Evolutionary conservation across 2,329 filamentous ascomycete genomes (phyloP).

Genomic region (Dichotomopilus funicola): DNA sequence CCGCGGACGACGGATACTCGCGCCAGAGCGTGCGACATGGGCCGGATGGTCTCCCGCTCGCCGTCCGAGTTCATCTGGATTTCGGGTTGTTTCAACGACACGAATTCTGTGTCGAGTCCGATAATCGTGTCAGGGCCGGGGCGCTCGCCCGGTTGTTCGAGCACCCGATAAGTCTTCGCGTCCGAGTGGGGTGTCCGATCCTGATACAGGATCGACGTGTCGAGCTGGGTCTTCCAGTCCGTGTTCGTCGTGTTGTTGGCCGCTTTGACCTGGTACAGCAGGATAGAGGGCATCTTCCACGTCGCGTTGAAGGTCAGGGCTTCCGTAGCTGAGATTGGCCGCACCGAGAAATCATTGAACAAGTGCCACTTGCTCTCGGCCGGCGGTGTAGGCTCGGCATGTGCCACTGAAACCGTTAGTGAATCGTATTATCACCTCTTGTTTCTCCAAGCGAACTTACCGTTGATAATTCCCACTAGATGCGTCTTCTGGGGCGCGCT

Average conservation of each 20-base stretch:
- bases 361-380: constrained; percentile 78
- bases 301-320: constrained; percentile 81
- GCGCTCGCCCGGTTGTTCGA: constrained; percentile 54
- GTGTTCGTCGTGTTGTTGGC: constrained; percentile 78
- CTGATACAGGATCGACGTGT: constrained; percentile 77
- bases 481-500: constrained; percentile 82
- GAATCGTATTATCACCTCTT: background rate
- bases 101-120: constrained; percentile 94
- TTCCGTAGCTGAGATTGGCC: constrained; percentile 71
- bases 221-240: constrained; percentile 76
- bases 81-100: constrained; percentile 84
- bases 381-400: constrained; percentile 54
- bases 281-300: constrained; percentile 88
- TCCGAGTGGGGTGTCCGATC: constrained; percentile 45
- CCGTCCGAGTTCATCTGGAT: constrained; percentile 96
- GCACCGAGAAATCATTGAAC: constrained; percentile 95
- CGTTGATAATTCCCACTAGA: constrained; percentile 85
- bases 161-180: constrained; percentile 52
- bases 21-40: constrained; percentile 85
- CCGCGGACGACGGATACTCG: constrained; percentile 86
- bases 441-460: constrained; percentile 37
- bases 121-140: constrained; percentile 69
- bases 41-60: constrained; percentile 82
- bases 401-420: constrained; percentile 45
- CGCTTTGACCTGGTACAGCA: constrained; percentile 78